Evolutionary conservation across 2,329 filamentous ascomycete species (phyloP).

Genomic region (Chaetomiaceae sp.): DNA sequence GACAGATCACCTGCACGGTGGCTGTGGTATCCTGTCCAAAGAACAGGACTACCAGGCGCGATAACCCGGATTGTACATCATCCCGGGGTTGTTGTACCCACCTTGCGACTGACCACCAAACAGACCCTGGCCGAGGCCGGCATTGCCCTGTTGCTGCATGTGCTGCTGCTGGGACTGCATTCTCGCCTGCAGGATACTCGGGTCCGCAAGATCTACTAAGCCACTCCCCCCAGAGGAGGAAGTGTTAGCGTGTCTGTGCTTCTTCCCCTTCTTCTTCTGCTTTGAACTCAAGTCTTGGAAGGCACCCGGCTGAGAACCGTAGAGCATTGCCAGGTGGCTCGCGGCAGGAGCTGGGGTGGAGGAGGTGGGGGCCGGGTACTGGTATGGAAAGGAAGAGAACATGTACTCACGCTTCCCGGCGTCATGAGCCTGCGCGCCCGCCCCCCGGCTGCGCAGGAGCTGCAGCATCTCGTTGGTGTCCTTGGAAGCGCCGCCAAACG

Average conservation of each 20-base stretch:
- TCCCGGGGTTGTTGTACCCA: conserved; percentile 77
- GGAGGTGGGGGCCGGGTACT: conserved; percentile 75
- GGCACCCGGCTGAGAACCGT: conserved; percentile 76
- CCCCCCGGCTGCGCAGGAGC: conserved; percentile 61
- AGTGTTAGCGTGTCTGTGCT: conserved; percentile 99
- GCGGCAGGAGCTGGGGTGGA: conserved; percentile 83
- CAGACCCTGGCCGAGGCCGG: conserved; percentile 79
- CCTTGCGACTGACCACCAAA: conserved; percentile 86
- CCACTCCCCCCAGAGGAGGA: conserved; percentile 99
- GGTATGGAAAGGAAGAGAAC: conserved; percentile 85
- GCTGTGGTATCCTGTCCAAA: neutral
- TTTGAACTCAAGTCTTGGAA: conserved; percentile 91
- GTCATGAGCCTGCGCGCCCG: conserved; percentile 69
- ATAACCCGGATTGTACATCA: conserved; percentile 74
- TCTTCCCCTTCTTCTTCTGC: conserved; percentile 99
- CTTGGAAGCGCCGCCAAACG: conserved; percentile 63
- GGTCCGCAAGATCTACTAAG: conserved; percentile 99
- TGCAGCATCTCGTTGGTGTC: conserved; percentile 73
- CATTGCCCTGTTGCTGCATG: conserved; percentile 70
- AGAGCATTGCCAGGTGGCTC: conserved; percentile 86
- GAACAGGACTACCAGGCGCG: conserved; percentile 53
- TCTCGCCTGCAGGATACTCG: conserved; percentile 97
- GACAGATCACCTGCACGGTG: conserved; percentile 2
- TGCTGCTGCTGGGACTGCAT: conserved; percentile 54
- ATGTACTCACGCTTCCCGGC: conserved; percentile 97